A percentile compares a stretch with the other conserved stretches of the same genome.
Evolutionary conservation across 208 protist species (phyloP).

Genomic region (Acanthamoeba rhysodes): DNA sequence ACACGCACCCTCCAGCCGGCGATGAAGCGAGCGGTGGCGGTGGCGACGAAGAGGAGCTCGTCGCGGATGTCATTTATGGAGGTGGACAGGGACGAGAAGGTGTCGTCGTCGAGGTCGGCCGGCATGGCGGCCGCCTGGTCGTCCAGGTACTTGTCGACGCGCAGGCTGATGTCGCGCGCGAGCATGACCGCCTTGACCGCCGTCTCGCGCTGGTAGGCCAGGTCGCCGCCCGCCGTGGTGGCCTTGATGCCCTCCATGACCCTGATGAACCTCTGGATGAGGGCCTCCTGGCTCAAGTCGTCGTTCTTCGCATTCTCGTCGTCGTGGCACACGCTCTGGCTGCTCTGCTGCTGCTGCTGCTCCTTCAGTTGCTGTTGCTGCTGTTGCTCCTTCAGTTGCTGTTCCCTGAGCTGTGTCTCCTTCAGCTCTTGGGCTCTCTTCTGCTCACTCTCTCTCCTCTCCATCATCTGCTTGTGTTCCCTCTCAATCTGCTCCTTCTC

Average conservation of each 20-base stretch:
- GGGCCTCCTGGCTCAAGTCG: background rate
- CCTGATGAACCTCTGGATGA: background rate
- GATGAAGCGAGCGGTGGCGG: background rate
- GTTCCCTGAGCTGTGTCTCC: background rate
- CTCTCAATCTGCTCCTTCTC: background rate
- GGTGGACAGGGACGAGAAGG: background rate
- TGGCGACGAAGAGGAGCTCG: slow-evolving; percentile 12
- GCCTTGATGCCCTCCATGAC: background rate
- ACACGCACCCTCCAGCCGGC: background rate
- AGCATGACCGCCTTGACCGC: background rate
- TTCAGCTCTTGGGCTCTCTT: background rate
- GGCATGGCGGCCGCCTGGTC: background rate
- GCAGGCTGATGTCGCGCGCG: slow-evolving; percentile 3
- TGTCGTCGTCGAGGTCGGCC: background rate
- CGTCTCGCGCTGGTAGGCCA: background rate
- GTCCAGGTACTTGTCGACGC: background rate
- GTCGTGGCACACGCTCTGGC: background rate
- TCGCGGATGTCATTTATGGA: background rate
- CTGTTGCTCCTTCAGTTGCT: background rate
- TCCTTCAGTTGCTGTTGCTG: background rate
- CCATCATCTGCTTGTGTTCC: background rate
- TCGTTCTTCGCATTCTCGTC: background rate
- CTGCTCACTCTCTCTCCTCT: background rate
- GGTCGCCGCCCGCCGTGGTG: background rate
- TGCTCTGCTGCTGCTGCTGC: background rate